Base-by-base conservation (phyloP, 345 rosid species). In the Salix arbutifolia region DNA sequence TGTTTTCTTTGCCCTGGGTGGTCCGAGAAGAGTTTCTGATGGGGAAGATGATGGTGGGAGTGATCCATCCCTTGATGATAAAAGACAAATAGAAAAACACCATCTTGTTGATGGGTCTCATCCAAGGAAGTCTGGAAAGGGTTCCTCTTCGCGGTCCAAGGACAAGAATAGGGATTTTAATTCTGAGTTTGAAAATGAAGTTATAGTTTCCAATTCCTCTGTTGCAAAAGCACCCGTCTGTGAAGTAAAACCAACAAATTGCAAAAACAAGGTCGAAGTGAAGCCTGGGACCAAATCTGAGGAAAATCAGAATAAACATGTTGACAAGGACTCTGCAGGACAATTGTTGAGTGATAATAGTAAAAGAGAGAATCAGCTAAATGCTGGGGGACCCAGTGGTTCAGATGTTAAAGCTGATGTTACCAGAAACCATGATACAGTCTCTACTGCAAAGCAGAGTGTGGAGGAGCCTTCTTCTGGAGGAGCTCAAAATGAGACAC, bases 31-130 rank as follows among this genome's bases (percentile, higher is more conserved):
- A 86, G 75, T 79, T 75, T 86, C 89, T 48, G 89, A 85, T 76
- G 91, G 83, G 77, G 93, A 88, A 86, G 88, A 89, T 85, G 89
- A 84, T 76, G 90, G 87, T 60, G 82, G 83, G 82, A 87, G 89
- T 85, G 90, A 90, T 76, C 84, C 65, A 65, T 56, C 19, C 69
- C 83, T 48, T 64, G 78, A 61, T 69, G 88, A 87, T 79, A 88
- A 82, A 81, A 86, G 82, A 80, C 86, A 80, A 78, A 85, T 77
- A 56, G 88, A 80, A 48, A 87, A 81, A 75, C 84, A 76, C 64
- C 74, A 77, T 81, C 87, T 60, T 86, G 82, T 79, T 69, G 84
- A 80, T 74, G 86, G 83, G 28, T 83, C 89, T 73, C 80, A 64
- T 67, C 73, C 87, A 71, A 88, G 81, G 84, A 92, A 87, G 81